phyloP scores from a whole-genome alignment of 768 basidiomycete species.

The Macrolepiota fuliginosa region DNA sequence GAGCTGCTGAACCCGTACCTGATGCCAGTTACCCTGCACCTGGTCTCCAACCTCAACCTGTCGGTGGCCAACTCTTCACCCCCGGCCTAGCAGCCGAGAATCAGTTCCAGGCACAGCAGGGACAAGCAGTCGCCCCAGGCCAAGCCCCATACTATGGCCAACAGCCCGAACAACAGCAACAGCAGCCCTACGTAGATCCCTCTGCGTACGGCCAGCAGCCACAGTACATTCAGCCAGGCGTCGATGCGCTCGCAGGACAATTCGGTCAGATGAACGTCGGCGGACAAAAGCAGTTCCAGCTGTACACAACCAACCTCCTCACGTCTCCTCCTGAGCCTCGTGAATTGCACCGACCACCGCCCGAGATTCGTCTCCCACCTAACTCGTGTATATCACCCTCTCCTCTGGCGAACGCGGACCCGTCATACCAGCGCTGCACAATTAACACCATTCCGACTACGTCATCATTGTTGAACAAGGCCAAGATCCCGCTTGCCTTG shows the following conservation, averaged over 20 bases:
- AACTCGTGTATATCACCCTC: constrained; percentile 78
- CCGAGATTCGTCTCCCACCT: constrained; percentile 87
- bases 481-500: constrained; percentile 86
- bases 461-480: constrained; percentile 81
- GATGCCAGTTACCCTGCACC: constrained; percentile 45
- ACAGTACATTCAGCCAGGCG: constrained; percentile 44
- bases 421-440: constrained; percentile 89
- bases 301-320: constrained; percentile 89
- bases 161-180: constrained; percentile 36
- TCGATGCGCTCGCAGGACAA: constrained; percentile 75
- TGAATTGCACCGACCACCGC: constrained; percentile 78
- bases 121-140: constrained; percentile 30
- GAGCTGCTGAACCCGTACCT: constrained; percentile 38
- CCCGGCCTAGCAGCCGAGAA: constrained; percentile 76
- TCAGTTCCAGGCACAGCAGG: constrained; percentile 66
- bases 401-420: constrained; percentile 80
- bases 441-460: constrained; percentile 93
- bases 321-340: constrained; percentile 90
- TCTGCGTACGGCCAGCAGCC: constrained; percentile 38
- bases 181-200: constrained; percentile 47
- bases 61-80: constrained; percentile 70
- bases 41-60: constrained; percentile 37
- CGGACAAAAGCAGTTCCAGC: constrained; percentile 71
- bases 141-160: constrained; percentile 42
- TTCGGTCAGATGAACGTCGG: constrained; percentile 88